These are phyloP conservation scores for Hydnomerulius pinastri DNA, from an alignment of 768 basidiomycete genomes.

Conservation along the genomic window DNA sequence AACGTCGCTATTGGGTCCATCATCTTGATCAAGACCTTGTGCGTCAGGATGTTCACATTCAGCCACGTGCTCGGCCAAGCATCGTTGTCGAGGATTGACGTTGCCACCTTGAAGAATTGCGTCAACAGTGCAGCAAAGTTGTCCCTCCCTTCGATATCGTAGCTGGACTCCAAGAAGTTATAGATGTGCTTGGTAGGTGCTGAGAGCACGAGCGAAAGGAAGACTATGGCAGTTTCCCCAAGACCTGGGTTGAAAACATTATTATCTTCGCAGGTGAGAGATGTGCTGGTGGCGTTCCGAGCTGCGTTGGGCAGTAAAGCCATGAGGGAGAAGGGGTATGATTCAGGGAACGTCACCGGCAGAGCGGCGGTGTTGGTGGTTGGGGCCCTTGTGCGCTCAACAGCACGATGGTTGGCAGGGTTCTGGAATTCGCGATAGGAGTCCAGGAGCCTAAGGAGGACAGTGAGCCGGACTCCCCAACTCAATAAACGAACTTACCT, in stretches of 20 bases:
- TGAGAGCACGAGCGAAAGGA: slow-evolving; percentile 80
- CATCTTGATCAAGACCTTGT: slow-evolving; percentile 86
- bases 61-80: slow-evolving; percentile 92
- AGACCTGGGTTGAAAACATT: slow-evolving; percentile 69
- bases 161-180: slow-evolving; percentile 73
- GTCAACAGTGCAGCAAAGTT: slow-evolving; percentile 70
- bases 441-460: slow-evolving; percentile 65
- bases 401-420: slow-evolving; percentile 61
- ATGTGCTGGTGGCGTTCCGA: slow-evolving; percentile 42
- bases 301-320: slow-evolving; percentile 61
- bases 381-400: slow-evolving; percentile 66
- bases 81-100: slow-evolving; percentile 81
- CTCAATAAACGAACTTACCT: slow-evolving; percentile 49
- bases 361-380: slow-evolving; percentile 56
- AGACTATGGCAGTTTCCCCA: slow-evolving; percentile 84
- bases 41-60: slow-evolving; percentile 86
- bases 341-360: slow-evolving; percentile 89
- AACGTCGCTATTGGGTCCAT: slow-evolving; percentile 79
- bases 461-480: slow-evolving; percentile 4
- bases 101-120: slow-evolving; percentile 78
- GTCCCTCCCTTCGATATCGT: slow-evolving; percentile 89
- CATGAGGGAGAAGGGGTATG: slow-evolving; percentile 88
- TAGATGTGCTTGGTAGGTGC: slow-evolving; percentile 76
- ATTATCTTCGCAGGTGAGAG: slow-evolving; percentile 46
- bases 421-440: slow-evolving; percentile 85